phyloP scores from a whole-genome alignment of 495 filamentous ascomycete genomes.

The Aspergillus sparsus region DNA sequence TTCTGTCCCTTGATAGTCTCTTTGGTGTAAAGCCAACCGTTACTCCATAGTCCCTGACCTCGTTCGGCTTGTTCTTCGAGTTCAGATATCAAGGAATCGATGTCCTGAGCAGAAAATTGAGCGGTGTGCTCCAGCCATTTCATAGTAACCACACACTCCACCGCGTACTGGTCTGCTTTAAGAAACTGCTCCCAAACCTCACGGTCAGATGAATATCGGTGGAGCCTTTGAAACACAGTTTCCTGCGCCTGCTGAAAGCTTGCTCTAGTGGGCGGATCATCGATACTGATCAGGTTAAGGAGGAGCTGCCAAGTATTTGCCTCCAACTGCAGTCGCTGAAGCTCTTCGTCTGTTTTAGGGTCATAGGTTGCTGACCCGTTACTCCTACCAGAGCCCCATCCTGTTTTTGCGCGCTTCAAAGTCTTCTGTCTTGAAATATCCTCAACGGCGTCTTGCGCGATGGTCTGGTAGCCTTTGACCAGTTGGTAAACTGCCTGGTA shows the following conservation, averaged over 20 bases:
- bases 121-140: constrained; percentile 82
- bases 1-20: constrained; percentile 88
- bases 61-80: constrained; percentile 62
- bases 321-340: constrained; percentile 66
- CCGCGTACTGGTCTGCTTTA: constrained; percentile 64
- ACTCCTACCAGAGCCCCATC: constrained; percentile 30
- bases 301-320: constrained; percentile 89
- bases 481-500: constrained; percentile 48
- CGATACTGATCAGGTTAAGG: constrained; percentile 58
- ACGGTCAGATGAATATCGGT: constrained; percentile 61
- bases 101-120: constrained; percentile 59
- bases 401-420: constrained; percentile 38
- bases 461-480: constrained; percentile 44
- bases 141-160: constrained; percentile 72
- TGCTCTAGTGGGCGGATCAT: constrained; percentile 41
- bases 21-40: constrained; percentile 91
- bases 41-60: constrained; percentile 67
- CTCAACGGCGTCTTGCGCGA: constrained; percentile 43
- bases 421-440: constrained; percentile 42
- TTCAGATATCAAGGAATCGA: constrained; percentile 73
- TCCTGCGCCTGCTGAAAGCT: constrained; percentile 40
- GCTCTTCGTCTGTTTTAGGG: constrained; percentile 53
- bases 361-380: constrained; percentile 38
- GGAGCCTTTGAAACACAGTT: constrained; percentile 45
- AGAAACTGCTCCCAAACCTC: constrained; percentile 67